A percentile compares a stretch with the other conserved stretches of the same genome.
These are phyloP conservation scores for Forsythia viridissima DNA, from an alignment of 257 asterid species.

Conservation along the genomic window DNA sequence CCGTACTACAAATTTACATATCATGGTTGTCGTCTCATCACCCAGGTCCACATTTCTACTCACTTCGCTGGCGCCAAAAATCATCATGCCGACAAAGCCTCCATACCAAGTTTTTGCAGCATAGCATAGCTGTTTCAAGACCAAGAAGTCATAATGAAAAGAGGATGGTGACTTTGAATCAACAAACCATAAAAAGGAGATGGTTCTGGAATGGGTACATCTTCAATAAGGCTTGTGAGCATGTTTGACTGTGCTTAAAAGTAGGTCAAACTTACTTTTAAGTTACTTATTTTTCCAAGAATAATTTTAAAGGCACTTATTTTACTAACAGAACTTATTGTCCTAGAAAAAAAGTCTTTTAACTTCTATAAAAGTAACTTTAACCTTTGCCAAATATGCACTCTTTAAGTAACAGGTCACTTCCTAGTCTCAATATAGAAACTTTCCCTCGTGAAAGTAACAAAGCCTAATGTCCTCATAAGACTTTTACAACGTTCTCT, in stretches of 20 bases:
- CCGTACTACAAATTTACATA: conserved; percentile 85
- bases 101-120: conserved; percentile 95
- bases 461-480: background rate
- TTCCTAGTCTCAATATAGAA: background rate
- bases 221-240: background rate
- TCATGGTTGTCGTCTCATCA: conserved; percentile 91
- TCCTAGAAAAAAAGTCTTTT: background rate
- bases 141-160: background rate
- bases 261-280: background rate
- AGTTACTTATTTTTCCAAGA: background rate
- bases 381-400: background rate
- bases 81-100: conserved; percentile 90
- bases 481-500: background rate
- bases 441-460: background rate
- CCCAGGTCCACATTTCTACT: conserved; percentile 91
- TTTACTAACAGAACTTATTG: background rate
- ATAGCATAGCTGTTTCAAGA: conserved; percentile 64
- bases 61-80: conserved; percentile 88
- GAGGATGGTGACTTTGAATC: background rate
- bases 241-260: background rate
- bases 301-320: background rate
- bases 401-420: background rate
- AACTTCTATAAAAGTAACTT: background rate
- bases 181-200: background rate
- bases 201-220: background rate